Percentiles rank a stretch among this genome's conserved stretches.
Evolutionary conservation across 495 filamentous ascomycete genomes (phyloP).

Genomic region (Lindgomyces ingoldianus): DNA sequence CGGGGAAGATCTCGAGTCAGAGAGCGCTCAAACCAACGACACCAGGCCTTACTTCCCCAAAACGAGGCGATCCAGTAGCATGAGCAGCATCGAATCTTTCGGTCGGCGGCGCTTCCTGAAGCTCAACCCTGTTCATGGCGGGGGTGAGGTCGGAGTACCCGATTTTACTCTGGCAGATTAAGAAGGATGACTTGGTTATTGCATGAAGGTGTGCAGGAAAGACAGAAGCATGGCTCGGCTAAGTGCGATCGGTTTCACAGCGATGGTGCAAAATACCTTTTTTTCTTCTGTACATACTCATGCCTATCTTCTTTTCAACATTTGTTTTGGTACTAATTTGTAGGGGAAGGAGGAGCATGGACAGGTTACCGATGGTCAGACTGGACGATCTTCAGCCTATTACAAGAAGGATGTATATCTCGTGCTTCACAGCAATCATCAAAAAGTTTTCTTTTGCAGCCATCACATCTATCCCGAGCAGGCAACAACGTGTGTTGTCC

Average conservation of each 20-base stretch:
- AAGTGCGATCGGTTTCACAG: background rate
- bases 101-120: constrained; percentile 26
- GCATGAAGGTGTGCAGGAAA: background rate
- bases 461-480: background rate
- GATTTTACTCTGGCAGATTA: constrained; percentile 20
- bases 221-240: background rate
- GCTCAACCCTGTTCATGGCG: constrained; percentile 34
- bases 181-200: background rate
- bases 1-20: background rate
- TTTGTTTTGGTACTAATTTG: background rate
- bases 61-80: constrained; percentile 19
- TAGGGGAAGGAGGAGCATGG: background rate
- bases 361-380: background rate
- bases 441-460: background rate
- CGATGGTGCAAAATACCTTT: background rate
- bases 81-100: constrained; percentile 11
- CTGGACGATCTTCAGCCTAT: background rate
- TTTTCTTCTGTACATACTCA: background rate
- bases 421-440: background rate
- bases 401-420: background rate
- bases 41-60: background rate
- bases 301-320: background rate
- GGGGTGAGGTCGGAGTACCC: constrained; percentile 22
- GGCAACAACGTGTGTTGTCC: background rate
- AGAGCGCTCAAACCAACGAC: background rate